Base-by-base conservation (phyloP, 2,329 filamentous ascomycete genomes). In the Aciculosporium take region DNA sequence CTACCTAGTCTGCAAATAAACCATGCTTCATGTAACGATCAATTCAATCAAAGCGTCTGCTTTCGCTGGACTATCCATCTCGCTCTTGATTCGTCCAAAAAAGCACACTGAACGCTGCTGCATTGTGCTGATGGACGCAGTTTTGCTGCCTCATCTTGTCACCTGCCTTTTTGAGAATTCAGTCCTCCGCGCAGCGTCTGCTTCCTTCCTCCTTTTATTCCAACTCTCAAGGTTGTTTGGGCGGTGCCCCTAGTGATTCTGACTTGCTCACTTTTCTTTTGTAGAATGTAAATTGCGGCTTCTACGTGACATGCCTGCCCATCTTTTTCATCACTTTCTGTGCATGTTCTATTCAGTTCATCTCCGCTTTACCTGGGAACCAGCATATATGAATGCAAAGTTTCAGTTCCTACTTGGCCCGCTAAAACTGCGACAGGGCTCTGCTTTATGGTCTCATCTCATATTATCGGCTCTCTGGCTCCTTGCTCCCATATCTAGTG, bases 401-500 rank as follows among this genome's bases (percentile, higher is more conserved):
- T 8, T 6, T 13, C n/a, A n/a, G n/a, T n/a, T 37, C 28, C 33
- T 34, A 39, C 25, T 37, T 36, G 27, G 32, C 36, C 17, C 13
- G 18, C 13, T 17, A 13, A 12, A 28, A 30, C 17, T 20, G 27
- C 27, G 29, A 35, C 35, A 25, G 13, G 39, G 34, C 33, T 43
- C 32, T 35, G 12, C 13, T 40, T 35, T 27, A 36, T 25, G 29
- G 23, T 36, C 37, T 17, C 32, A 30, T 25, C 37, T 43, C 32
- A 30, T 32, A 20, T 33, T 28, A 20, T 44, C 24, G 38, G 28
- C 30, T 41, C 23, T 12, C 25, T 41, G 37, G 42, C 35, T 37
- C 41, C 39, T 37, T 39, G 18, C 39, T 35, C 32, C 32, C 35
- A 40, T 43, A 27, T 31, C 35, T 33, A 39, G 31, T 27, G 15